Evolutionary conservation across 106 monocot genomes (phyloP).

Genomic region (Xerophyta viscosa): DNA sequence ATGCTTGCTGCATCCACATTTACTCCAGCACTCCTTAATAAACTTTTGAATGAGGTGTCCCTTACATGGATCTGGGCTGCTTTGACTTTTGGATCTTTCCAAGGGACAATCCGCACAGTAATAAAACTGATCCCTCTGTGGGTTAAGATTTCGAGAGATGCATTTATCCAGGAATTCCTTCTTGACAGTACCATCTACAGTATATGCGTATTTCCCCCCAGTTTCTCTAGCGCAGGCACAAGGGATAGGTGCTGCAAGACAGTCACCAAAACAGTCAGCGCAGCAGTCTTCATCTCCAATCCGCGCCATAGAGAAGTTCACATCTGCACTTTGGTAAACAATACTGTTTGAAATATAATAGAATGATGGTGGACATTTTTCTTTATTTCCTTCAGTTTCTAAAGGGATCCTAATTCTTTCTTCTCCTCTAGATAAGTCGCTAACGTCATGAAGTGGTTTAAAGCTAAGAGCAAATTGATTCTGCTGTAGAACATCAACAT

Average conservation of each 20-base stretch:
- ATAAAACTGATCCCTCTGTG: conserved; percentile 22
- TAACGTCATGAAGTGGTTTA: conserved; percentile 52
- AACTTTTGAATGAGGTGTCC: conserved; percentile 65
- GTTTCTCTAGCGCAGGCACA: conserved; percentile 89
- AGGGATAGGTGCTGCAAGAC: conserved; percentile 54
- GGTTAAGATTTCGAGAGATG: conserved; percentile 23
- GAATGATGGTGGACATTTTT: conserved; percentile 41
- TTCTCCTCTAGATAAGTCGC: conserved; percentile 71
- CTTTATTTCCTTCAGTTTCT: conserved; percentile 27
- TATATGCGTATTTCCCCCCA: conserved; percentile 84
- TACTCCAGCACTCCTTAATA: conserved; percentile 91
- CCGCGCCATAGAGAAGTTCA: conserved; percentile 71
- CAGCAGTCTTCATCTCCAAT: conserved; percentile 93
- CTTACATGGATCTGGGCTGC: conserved; percentile 46
- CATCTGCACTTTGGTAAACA: conserved; percentile 70
- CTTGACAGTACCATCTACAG: conserved; percentile 44
- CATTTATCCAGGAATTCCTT: conserved; percentile 54
- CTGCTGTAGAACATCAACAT: conserved; percentile 6
- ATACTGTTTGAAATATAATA: conserved; percentile 56
- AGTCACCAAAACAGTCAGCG: conserved; percentile 63
- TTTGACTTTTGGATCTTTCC: conserved; percentile 55
- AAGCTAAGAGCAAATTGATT: conserved; percentile 22
- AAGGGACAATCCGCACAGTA: conserved; percentile 76
- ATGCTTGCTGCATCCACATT: conserved; percentile 75
- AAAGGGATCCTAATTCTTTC: conserved; percentile 56